Base-by-base conservation (phyloP, 2,329 filamentous ascomycete species). In the Nothopassalora personata region DNA sequence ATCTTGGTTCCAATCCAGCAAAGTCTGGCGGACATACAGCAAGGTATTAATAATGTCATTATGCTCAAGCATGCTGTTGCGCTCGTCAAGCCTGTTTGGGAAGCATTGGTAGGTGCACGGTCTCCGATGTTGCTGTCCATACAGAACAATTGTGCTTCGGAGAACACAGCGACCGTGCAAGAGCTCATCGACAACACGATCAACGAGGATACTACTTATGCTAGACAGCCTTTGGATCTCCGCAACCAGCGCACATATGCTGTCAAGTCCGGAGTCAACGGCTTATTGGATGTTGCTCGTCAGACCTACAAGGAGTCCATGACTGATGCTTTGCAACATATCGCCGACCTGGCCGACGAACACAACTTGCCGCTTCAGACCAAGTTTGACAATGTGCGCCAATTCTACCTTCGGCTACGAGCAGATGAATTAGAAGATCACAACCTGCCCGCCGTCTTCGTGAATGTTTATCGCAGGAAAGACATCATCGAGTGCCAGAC, bases 161-260 rank as follows among this genome's bases (percentile, higher is more conserved):
- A 83, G 15, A 83, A 85, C 15, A 82, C 88, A 5, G 75, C 78
- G 18, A 78, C 80, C 0, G 81, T 93, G 3, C 77, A 86, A 48
- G 75, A 81, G 1, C 74, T 88, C 1, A 91, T 99, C 54, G 76
- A 83, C 48, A 76, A 79, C 13, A 84, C 84, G 0, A 86, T 99
- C 65, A 94, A 97, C 63, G 83, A 89, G 8, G 89, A 96, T 70
- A 89, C 91, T 0, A 83, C 81, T 0, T 95, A 89, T 66, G 88
- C 90, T 59, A 89, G 82, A 50, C 85, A 87, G 23, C 88, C 94
- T 0, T 80, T 97, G 4, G 93, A 97, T 62, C 79, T 96, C 58
- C 84, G 92, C 13, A 96, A 97, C 61, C 93, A 97, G 71, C 82
- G 93, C 63, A 90, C 88, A 0, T 97, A 95, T 75, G 93, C 93